phyloP scores from a whole-genome alignment of 1,284 basidiomycete genomes.

The Takashimella koratensis region DNA sequence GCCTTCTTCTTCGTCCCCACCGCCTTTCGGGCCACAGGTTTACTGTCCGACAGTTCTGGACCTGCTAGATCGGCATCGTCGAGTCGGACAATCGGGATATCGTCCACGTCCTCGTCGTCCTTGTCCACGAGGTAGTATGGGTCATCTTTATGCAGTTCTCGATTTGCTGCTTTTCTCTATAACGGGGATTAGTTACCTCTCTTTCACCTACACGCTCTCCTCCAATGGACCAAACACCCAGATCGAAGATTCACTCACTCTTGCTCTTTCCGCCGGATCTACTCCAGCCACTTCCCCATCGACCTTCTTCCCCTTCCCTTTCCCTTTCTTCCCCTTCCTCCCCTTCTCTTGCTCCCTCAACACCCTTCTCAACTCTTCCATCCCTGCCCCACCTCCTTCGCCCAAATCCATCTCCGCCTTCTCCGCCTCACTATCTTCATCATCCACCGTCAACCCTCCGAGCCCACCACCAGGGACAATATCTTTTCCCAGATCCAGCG shows the following conservation, averaged over 20 bases:
- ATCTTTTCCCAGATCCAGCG: conserved; percentile 78
- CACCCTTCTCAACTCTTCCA: conserved; percentile 48
- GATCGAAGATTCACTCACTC: conserved; percentile 41
- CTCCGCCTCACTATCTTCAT: conserved; percentile 37
- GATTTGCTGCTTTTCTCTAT: conserved; percentile 68
- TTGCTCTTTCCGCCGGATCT: conserved; percentile 41
- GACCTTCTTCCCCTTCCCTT: conserved; percentile 24
- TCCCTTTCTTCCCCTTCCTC: conserved; percentile 37
- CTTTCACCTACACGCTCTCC: background rate
- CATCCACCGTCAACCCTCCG: conserved; percentile 49
- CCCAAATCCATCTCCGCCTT: conserved; percentile 33
- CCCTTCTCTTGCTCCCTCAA: conserved; percentile 50
- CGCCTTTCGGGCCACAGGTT: conserved; percentile 6
- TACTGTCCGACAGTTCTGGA: conserved; percentile 1
- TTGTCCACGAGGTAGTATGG: conserved; percentile 73
- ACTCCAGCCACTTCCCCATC: conserved; percentile 38
- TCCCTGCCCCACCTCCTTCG: conserved; percentile 42
- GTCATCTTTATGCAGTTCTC: conserved; percentile 71
- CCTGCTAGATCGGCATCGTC: conserved; percentile 54
- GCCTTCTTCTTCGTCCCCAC: conserved; percentile 12
- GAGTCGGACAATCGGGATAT: conserved; percentile 76
- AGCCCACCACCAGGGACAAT: conserved; percentile 59
- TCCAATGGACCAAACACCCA: background rate
- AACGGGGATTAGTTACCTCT: conserved; percentile 4
- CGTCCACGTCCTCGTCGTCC: conserved; percentile 65